Percentiles rank a stretch among this genome's conserved stretches.
These are phyloP conservation scores for Verticillium tricorpus DNA, from an alignment of 2,329 filamentous ascomycete species.

Conservation along the genomic window DNA sequence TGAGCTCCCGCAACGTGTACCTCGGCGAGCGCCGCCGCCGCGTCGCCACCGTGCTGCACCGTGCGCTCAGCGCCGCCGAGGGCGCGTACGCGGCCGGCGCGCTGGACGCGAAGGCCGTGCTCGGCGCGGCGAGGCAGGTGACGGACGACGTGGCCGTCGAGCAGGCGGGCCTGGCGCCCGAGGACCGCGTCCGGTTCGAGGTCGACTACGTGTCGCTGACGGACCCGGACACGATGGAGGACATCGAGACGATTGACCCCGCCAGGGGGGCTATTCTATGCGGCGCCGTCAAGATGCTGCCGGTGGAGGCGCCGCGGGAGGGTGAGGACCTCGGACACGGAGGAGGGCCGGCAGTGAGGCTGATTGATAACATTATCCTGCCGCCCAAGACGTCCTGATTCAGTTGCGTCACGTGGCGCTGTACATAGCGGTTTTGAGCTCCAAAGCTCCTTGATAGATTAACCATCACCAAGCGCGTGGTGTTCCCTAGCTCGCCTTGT, in stretches of 20 bases:
- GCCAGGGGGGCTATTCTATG: conserved; percentile 76
- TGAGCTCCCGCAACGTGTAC: conserved; percentile 93
- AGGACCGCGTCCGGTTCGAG: conserved; percentile 67
- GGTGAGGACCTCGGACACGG: conserved; percentile 73
- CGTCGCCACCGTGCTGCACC: conserved; percentile 67
- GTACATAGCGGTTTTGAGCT: background rate
- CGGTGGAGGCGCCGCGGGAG: conserved; percentile 63
- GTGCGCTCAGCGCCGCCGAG: conserved; percentile 68
- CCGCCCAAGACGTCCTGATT: conserved; percentile 26
- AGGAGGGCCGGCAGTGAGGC: conserved; percentile 69
- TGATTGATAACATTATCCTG: conserved; percentile 92
- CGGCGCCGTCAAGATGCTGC: conserved; percentile 84
- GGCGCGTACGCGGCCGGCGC: conserved; percentile 50
- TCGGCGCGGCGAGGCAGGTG: conserved; percentile 65
- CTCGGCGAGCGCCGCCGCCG: conserved; percentile 70
- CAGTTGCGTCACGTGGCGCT: background rate
- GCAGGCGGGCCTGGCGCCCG: conserved; percentile 57
- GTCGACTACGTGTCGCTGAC: conserved; percentile 91
- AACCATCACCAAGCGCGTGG: too few relatives aligned
- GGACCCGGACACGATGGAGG: conserved; percentile 77
- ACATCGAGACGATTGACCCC: conserved; percentile 67
- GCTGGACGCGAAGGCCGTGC: conserved; percentile 52
- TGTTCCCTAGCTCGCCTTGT: too few relatives aligned
- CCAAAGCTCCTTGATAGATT: background rate
- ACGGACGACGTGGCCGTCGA: conserved; percentile 48